Evolutionary conservation across 176 grass and related monocot species (phyloP).

Genomic region (Aegilops longissima): DNA sequence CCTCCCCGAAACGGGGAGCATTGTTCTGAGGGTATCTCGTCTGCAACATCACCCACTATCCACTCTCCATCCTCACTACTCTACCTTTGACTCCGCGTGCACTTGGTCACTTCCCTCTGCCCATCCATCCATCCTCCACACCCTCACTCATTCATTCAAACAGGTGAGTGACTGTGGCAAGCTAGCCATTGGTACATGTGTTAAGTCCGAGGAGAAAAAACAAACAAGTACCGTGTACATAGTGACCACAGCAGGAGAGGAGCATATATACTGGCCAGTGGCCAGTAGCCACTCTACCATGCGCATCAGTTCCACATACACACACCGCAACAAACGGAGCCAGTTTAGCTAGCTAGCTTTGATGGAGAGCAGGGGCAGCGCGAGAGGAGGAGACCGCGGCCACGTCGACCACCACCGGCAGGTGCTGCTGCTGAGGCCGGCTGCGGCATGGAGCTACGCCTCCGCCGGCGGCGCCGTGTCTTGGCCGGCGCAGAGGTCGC

Average conservation of each 20-base stretch:
- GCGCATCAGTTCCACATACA: neutral
- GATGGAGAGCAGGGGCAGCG: conserved; percentile 32
- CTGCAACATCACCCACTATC: conserved; percentile 29
- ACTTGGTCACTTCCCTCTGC: neutral
- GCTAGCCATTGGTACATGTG: neutral
- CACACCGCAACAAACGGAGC: neutral
- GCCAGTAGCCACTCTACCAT: neutral
- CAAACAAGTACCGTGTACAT: neutral
- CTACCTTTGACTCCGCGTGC: conserved; percentile 5
- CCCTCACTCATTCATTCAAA: neutral
- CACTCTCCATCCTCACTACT: too few relatives aligned
- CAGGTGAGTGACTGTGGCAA: neutral
- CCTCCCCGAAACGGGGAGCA: conserved; percentile 16
- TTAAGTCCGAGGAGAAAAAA: neutral
- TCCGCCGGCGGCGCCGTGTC: conserved; percentile 1
- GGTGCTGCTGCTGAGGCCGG: neutral
- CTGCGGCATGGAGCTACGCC: conserved; percentile 25
- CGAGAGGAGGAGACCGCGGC: conserved; percentile 23
- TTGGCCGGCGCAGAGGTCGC: neutral
- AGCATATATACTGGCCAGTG: too few relatives aligned
- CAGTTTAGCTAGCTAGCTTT: neutral
- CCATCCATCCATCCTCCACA: too few relatives aligned
- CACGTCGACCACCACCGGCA: neutral
- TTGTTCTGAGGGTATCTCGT: conserved; percentile 39
- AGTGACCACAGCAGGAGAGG: neutral